Base-by-base conservation (phyloP, 1,139 yeast genomes). In the Scheffersomyces parashehatae region DNA sequence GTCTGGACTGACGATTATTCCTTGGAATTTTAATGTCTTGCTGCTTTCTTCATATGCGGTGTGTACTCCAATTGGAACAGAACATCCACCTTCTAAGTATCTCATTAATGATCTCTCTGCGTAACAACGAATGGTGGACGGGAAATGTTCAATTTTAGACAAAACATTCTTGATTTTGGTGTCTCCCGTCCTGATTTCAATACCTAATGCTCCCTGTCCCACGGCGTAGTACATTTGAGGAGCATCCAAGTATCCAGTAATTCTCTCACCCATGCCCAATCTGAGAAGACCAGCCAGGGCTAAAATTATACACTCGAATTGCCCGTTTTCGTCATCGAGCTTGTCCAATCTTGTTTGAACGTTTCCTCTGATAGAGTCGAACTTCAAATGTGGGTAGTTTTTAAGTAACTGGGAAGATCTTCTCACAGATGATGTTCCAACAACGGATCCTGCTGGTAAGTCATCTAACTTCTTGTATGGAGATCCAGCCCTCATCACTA, bases 171-270 rank as follows among this genome's bases (percentile, higher is more conserved):
- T 71, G 61, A 85, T 77, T 41, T 70, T 66, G 7, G 65, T 62
- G 62, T 95, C 96, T 43, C 77, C 80, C 45, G 77, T 77, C 56
- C 95, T 79, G 53, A 91, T 88, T 67, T 93, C 99, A 34, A 93
- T 73, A 15, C 98, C 99, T 41, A 93, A 70, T 0, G 98, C 98
- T 50, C 99, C 99, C 70, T 93, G 99, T 13, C 99, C 99, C 35
- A 93, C 97, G 0, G 99, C 97, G 61, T 93, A 88, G 62, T 83
- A 88, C 96, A 93, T 88, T 47, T 85, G 89, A 32, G 89, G 88
- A n/a, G 83, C 77, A 49, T 85, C 82, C 50, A 93, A 74, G 52
- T 65, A 75, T 35, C 82, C 73, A 12, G 89, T 80, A 58, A 93
- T 90, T 64, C 98, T 77, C 49, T 81, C 67, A 26, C 79, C 82